Evolutionary conservation across 148 eudicot species (phyloP), one percentile per base, ranked within the genome.

Genomic region (Silene conica): DNA sequence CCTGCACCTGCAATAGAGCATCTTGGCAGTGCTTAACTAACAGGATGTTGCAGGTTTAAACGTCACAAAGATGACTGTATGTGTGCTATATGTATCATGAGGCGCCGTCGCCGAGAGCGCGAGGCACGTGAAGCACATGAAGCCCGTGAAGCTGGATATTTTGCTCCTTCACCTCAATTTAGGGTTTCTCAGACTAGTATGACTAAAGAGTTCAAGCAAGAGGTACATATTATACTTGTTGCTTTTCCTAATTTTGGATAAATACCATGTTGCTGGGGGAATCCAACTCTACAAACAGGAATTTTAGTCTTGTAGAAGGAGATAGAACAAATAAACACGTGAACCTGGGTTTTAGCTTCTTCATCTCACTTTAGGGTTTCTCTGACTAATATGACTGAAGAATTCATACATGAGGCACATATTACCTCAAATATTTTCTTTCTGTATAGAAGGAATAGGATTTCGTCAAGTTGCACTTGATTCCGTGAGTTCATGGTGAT

Each of bases 81-180:
- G 69, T 95, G 99, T 87, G 99, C 99, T 62, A 92, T 95, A 77
- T 95, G 97, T 82, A 83, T 90, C 57, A 95, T 95, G 99, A 92
- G 83, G 92, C 93, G 99, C 2, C 92, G 96, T 25, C 87, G 99
- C 82, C 83, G 85, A 73, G 99, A 92, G 86, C 84, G 96, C 2
- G 97, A 87, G 74, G 90, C 86, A 78, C 83, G 85, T 67, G 87
- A 85, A 82, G 97, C 92, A 74, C 78, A 85, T 14, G 92, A 87
- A 76, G 85, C 85, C 73, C 82, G 89, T 6, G 91, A 88, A 77
- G 81, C 83, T 73, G 83, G 73, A 78, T 72, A 76, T 76, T 84
- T 82, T 69, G 74, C 46, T 81, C 74, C 55, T 68, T 84, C 91
- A 55, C 84, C 90, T 70, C 83, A 77, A 10, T 31, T 67, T 56